Evolutionary conservation across 768 basidiomycete species (phyloP), one percentile per base, ranked within the genome.

Genomic region (Suillus plorans): DNA sequence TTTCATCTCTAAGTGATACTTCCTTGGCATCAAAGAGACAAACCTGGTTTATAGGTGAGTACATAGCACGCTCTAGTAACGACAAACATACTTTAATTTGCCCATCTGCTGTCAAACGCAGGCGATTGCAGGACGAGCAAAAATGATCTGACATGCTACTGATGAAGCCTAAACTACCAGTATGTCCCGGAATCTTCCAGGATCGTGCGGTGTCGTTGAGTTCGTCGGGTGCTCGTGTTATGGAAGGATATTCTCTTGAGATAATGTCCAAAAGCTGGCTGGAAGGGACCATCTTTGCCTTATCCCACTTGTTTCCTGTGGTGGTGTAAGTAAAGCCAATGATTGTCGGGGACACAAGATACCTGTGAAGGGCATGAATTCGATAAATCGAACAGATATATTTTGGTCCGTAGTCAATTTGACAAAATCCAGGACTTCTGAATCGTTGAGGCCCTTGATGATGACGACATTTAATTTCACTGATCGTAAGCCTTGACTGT

Each of bases 331-430:
- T 22, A 64, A 64, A 47, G 36, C 34, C 39, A n/a, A 60, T 13
- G 41, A 50, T 49, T 50, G 4, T 50, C 22, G 25, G 45, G 53
- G 44, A 64, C 4, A 45, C 59, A 25, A 71, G 76, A 67, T 67
- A 91, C 90, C 94, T 69, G 88, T 90, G 74, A 97, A 97, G 13
- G 94, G 93, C 95, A 97, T 96, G 72, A 92, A 96, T 75, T 95
- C 94, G 64, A 95, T 96, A 74, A 96, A 94, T 44, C 95, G 86
- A 47, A 95, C 86, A 45, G 86, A 91, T 31, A 94, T 76, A 2
- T 78, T 74, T 53, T 80, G 80, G 53, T 89, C 77, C 69, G 83
- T 86, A 5, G 91, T 92, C 77, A 95, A 79, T 69, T 89, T 85
- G 47, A 94, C 86, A 71, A 96, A 95, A 64, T 90, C 89, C 3